Base-by-base conservation (phyloP, 2,329 filamentous ascomycete genomes). In the Colletotrichum incanum region DNA sequence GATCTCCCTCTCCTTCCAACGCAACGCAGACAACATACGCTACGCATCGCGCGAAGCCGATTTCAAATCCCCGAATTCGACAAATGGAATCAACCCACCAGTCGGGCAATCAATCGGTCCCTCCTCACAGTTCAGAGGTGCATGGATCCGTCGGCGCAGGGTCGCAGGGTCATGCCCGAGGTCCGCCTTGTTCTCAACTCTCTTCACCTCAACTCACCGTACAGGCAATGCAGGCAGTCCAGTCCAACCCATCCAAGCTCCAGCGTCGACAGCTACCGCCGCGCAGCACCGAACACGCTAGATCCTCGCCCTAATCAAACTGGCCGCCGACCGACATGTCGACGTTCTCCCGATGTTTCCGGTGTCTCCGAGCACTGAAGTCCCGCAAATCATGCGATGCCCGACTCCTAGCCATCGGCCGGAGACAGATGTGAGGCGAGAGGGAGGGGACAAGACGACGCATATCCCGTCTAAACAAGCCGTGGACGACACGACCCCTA, bases 251-350 rank as follows among this genome's bases (percentile, higher is more conserved):
- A 26, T 50, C 23, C 23, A 23, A 28, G 14, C 11, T 9, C 20
- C 45, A 49, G 6, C 26, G 7, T 54, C 28, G 50, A 54, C 61
- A 63, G 65, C 43, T 37, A 66, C 43, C 63, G 28, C 18, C 50
- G 50, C 18, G 28, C 28, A 60, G 18, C 45, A 66, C n/a, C 23
- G 16, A 31, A 58, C 39, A 59, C 28, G 39, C 43, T 60, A 59
- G 43, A 66, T 65, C 61, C 37, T 70, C 54, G 67, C 45, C 43
- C 54, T 60, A 55, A 70, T 60, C 52, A 34, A 55, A 66, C 62
- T 39, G 54, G 31, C 62, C 39, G 59, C 55, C 62, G 45, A 59
- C 62, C 49, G 37, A 54, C 55, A 70, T 37, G 60, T 50, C 60
- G 16, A 45, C 39, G 11, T 58, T 23, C 26, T 45, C 39, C 41